Evolutionary conservation across 1,284 basidiomycete genomes (phyloP).

Genomic region (Ganoderma lingzhi): DNA sequence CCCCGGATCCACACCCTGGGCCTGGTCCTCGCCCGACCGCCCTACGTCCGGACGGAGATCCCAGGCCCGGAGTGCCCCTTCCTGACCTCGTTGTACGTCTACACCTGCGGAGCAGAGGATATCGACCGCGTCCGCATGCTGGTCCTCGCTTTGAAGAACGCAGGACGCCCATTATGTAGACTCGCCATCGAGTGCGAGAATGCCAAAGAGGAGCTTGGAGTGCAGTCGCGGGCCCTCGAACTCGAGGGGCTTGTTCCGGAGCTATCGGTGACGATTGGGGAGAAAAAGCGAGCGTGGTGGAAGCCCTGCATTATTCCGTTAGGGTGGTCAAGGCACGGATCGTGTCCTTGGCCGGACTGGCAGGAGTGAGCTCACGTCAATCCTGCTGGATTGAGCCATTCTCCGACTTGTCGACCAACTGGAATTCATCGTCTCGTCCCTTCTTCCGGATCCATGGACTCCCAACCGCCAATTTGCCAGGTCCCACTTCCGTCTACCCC

Average conservation of each 20-base stretch:
- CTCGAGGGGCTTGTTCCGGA: background rate
- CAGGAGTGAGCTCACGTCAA: background rate
- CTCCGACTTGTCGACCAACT: no score
- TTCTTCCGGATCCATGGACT: no score
- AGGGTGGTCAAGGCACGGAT: background rate
- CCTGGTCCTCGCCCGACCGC: background rate
- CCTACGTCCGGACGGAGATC: background rate
- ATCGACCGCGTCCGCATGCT: background rate
- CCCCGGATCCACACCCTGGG: background rate
- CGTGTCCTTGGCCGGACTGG: background rate
- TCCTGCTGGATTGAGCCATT: background rate
- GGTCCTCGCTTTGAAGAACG: background rate
- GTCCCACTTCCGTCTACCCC: background rate
- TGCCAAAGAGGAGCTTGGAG: background rate
- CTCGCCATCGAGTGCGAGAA: constrained; percentile 4
- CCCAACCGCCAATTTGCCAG: background rate
- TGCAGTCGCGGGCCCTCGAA: background rate
- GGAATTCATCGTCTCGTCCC: no score
- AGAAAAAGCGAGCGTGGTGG: background rate
- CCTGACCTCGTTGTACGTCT: constrained; percentile 2
- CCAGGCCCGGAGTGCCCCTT: background rate
- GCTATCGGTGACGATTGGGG: background rate
- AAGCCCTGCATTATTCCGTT: background rate
- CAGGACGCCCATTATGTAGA: background rate
- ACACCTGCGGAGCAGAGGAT: background rate